Percentiles rank a stretch among this genome's conserved stretches.
Conservation (phyloP, 1,139 yeast genomes). For the Pneumocystis wakefieldiae region DNA sequence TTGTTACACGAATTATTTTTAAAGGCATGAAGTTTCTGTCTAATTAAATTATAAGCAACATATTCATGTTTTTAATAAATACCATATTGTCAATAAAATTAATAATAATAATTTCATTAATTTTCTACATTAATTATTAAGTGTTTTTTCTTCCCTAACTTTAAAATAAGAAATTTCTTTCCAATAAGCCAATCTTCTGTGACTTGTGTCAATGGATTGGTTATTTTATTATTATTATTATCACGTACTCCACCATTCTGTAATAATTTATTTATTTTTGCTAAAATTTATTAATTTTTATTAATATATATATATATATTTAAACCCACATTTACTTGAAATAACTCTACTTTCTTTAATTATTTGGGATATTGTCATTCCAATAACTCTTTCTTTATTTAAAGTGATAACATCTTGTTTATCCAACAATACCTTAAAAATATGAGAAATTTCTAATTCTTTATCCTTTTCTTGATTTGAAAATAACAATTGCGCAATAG, state of each 20-base stretch:
- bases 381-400: conserved; percentile 26
- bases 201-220: background rate
- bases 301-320: background rate
- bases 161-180: background rate
- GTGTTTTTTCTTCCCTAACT: background rate
- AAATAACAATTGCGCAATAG: conserved; percentile 49
- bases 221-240: background rate
- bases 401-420: conserved; percentile 45
- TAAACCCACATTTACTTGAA: conserved; percentile 20
- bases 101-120: background rate
- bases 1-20: background rate
- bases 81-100: background rate
- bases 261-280: background rate
- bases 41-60: background rate
- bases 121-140: background rate
- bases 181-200: background rate
- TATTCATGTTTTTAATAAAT: background rate
- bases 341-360: conserved; percentile 2
- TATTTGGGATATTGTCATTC: conserved; percentile 22
- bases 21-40: background rate
- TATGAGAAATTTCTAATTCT: conserved; percentile 33
- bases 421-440: conserved; percentile 43
- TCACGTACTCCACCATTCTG: background rate
- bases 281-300: background rate
- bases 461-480: conserved; percentile 36